phyloP scores from a whole-genome alignment of 208 protist species.

The Leishmania martiniquensis region DNA sequence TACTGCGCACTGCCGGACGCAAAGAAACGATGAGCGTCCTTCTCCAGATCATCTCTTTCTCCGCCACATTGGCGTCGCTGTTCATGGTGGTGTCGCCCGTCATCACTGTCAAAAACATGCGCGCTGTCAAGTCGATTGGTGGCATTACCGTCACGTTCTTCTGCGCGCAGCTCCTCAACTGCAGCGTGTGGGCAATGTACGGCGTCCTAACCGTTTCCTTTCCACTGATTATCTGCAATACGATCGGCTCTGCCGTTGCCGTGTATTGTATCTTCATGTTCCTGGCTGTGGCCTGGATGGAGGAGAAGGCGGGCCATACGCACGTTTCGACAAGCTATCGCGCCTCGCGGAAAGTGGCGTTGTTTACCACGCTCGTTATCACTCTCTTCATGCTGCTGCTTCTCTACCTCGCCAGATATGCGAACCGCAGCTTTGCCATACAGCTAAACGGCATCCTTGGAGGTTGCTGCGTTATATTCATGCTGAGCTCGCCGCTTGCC shows the following conservation, averaged over 20 bases:
- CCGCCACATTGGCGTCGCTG: conserved; percentile 48
- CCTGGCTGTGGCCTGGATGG: conserved; percentile 45
- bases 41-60: conserved; percentile 39
- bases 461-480: conserved; percentile 55
- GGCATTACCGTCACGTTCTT: conserved; percentile 70
- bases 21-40: conserved; percentile 29
- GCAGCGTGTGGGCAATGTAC: conserved; percentile 68
- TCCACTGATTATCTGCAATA: conserved; percentile 60
- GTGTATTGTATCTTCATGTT: conserved; percentile 66
- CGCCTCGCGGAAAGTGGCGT: conserved; percentile 16
- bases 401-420: conserved; percentile 36
- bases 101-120: conserved; percentile 54
- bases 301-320: conserved; percentile 45
- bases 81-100: conserved; percentile 60
- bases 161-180: conserved; percentile 69
- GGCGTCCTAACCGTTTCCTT: conserved; percentile 33
- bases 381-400: conserved; percentile 38
- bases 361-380: conserved; percentile 20
- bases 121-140: conserved; percentile 40
- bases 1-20: not conserved
- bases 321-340: conserved; percentile 51
- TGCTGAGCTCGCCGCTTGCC: conserved; percentile 69
- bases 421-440: conserved; percentile 14
- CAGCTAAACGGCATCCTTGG: conserved; percentile 54
- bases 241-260: conserved; percentile 44